phyloP scores from a whole-genome alignment of 106 monocot genomes.

The Iris macrosiphon region DNA sequence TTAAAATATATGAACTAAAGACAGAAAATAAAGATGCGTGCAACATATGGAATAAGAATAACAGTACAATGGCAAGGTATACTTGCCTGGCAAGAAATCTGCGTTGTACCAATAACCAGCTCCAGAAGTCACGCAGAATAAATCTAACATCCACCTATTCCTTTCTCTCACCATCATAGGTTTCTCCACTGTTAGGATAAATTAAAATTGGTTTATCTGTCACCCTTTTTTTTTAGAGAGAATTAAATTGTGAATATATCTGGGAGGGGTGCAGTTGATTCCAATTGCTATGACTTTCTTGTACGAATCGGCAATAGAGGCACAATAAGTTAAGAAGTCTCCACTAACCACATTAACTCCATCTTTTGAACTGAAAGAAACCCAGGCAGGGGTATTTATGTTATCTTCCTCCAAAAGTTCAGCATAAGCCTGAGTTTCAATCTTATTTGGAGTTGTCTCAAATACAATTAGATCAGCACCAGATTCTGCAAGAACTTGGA shows the following conservation, averaged over 20 bases:
- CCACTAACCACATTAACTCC: conserved; percentile 85
- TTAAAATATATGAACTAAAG: no score
- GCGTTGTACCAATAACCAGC: no score
- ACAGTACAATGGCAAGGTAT: no score
- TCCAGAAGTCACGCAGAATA: no score
- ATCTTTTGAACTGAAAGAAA: conserved; percentile 91
- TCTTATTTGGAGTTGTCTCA: conserved; percentile 87
- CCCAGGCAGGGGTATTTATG: conserved; percentile 84
- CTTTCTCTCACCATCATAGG: conserved; percentile 64
- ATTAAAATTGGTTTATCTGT: no score
- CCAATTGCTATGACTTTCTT: conserved; percentile 70
- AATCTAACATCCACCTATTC: conserved; percentile 92
- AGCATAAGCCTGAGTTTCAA: conserved; percentile 88
- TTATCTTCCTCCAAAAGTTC: conserved; percentile 80
- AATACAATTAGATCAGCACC: conserved; percentile 87
- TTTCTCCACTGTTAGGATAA: no score
- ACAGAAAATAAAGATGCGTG: no score
- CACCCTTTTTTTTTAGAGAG: conserved; percentile 62
- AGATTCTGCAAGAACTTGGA: conserved; percentile 72
- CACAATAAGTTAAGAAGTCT: conserved; percentile 72
- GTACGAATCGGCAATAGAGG: conserved; percentile 59
- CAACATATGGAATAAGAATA: no score
- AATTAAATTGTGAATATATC: conserved; percentile 76
- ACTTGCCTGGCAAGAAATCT: no score
- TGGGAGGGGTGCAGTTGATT: conserved; percentile 94